Evolutionary conservation across 441 rosid species (phyloP).

Genomic region (Jatropha multifida): DNA sequence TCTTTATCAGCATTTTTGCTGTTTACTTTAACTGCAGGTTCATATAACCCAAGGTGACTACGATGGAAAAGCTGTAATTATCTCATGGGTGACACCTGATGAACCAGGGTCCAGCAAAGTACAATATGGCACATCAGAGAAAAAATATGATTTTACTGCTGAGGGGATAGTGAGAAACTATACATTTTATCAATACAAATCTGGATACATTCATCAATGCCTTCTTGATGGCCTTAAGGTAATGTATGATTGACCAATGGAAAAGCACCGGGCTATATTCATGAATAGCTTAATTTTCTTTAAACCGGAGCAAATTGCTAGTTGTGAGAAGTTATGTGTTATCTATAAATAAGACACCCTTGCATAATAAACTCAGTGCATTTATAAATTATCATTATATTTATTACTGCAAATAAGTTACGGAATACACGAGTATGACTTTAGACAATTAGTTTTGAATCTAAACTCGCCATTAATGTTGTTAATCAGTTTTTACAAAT

Average conservation of each 20-base stretch:
- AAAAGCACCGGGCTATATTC: background rate
- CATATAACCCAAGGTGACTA: constrained; percentile 97
- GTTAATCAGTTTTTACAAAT: background rate
- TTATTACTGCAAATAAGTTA: too few species aligned
- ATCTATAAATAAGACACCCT: background rate
- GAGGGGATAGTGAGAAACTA: constrained; percentile 64
- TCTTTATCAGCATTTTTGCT: constrained; percentile 6
- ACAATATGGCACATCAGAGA: constrained; percentile 47
- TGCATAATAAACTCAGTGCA: too few species aligned
- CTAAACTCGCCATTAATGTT: background rate
- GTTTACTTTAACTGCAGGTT: constrained; percentile 46
- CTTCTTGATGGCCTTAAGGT: constrained; percentile 84
- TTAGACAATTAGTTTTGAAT: constrained; percentile 6
- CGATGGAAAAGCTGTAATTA: constrained; percentile 79
- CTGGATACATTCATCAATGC: constrained; percentile 90
- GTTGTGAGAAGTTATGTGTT: background rate
- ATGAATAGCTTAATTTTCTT: constrained; percentile 16
- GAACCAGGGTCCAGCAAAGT: constrained; percentile 70
- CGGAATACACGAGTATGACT: background rate
- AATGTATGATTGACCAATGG: constrained; percentile 20
- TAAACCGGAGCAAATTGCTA: background rate
- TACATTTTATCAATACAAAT: constrained; percentile 72
- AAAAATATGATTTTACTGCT: constrained; percentile 56
- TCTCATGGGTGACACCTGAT: constrained; percentile 91
- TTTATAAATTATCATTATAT: too few species aligned